Evolutionary conservation across 768 basidiomycete species (phyloP).

Genomic region (Lentinus tigrinus): DNA sequence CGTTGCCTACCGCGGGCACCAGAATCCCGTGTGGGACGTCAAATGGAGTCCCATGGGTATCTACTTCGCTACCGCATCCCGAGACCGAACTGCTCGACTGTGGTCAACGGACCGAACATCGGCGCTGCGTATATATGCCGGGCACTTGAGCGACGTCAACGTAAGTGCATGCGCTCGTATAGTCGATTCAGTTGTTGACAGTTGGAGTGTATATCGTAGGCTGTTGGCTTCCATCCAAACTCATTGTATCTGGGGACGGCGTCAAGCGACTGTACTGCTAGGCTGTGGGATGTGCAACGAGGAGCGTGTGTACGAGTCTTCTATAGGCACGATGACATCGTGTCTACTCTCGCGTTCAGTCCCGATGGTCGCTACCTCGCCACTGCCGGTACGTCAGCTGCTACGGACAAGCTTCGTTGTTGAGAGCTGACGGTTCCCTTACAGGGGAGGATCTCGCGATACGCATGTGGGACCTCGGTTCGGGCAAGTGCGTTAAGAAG

Average conservation of each 20-base stretch:
- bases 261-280: constrained; percentile 93
- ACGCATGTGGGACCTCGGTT: constrained; percentile 94
- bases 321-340: constrained; percentile 88
- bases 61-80: constrained; percentile 96
- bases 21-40: constrained; percentile 98
- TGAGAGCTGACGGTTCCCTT: not conserved
- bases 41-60: constrained; percentile 98
- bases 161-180: constrained; percentile 48
- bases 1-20: constrained; percentile 92
- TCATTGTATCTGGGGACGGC: constrained; percentile 96
- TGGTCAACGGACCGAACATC: constrained; percentile 94
- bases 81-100: constrained; percentile 90
- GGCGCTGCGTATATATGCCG: constrained; percentile 89
- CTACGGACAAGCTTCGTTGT: not conserved
- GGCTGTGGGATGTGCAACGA: constrained; percentile 97
- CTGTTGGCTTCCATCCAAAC: constrained; percentile 95
- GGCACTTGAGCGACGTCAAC: constrained; percentile 95
- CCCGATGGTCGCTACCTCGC: constrained; percentile 95
- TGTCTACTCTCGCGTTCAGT: constrained; percentile 84
- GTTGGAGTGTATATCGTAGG: constrained; percentile 45
- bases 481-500: constrained; percentile 93
- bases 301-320: constrained; percentile 94
- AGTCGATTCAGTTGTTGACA: not conserved
- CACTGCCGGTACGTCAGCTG: constrained; percentile 62
- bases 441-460: constrained; percentile 88